These are phyloP conservation scores for Giardia muris DNA, from an alignment of 208 protist species.

Conservation along the genomic window DNA sequence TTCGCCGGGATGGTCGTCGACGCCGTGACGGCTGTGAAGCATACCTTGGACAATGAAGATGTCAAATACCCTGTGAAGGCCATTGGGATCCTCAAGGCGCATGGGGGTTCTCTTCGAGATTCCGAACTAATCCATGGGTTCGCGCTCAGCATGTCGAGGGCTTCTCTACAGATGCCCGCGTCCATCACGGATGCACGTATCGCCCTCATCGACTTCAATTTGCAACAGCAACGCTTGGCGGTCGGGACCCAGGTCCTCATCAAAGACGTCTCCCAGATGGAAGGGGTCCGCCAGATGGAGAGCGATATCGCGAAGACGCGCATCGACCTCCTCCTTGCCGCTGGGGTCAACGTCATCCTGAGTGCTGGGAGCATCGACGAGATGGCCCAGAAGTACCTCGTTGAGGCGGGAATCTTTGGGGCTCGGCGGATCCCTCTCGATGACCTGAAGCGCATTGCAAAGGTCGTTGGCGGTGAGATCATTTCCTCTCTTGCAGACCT, in stretches of 20 bases:
- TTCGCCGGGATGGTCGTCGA: constrained; percentile 86
- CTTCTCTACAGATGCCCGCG: constrained; percentile 75
- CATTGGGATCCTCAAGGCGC: constrained; percentile 89
- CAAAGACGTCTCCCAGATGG: constrained; percentile 80
- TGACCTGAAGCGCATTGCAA: constrained; percentile 65
- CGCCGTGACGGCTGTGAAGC: constrained; percentile 47
- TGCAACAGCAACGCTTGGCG: constrained; percentile 80
- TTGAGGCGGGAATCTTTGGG: constrained; percentile 80
- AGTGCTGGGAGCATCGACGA: constrained; percentile 86
- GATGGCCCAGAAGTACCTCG: constrained; percentile 90
- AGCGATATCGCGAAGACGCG: constrained; percentile 82
- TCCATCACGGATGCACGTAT: constrained; percentile 80
- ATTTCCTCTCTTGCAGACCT: constrained; percentile 78
- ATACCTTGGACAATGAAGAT: constrained; percentile 27
- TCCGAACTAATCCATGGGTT: constrained; percentile 49
- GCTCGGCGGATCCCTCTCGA: constrained; percentile 75
- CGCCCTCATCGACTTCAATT: constrained; percentile 92
- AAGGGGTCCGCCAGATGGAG: constrained; percentile 79
- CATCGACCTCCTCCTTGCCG: constrained; percentile 82
- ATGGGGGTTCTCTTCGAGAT: constrained; percentile 77
- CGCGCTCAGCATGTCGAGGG: constrained; percentile 78
- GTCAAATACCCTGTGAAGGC: constrained; percentile 82
- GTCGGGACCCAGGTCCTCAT: constrained; percentile 88
- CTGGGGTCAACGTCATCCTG: constrained; percentile 92
- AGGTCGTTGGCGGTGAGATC: constrained; percentile 74